Evolutionary conservation across 2,329 filamentous ascomycete species (phyloP).

Genomic region (Metarhizium album): DNA sequence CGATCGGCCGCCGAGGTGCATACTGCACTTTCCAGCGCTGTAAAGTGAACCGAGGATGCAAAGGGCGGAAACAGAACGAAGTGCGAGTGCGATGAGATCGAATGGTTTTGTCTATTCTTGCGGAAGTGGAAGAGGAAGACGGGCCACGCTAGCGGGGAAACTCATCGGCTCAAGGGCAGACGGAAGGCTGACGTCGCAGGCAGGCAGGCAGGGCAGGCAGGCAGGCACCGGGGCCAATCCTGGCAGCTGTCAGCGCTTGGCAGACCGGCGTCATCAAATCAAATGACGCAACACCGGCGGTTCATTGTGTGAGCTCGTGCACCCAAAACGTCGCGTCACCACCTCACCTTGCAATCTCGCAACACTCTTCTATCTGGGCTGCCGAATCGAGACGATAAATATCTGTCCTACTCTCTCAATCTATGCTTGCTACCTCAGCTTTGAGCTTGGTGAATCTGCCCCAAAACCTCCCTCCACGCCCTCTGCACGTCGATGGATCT

Average conservation of each 20-base stretch:
- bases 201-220: too few relatives aligned
- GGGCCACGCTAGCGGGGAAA: not conserved
- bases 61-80: not conserved
- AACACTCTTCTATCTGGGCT: too few relatives aligned
- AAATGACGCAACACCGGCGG: too few relatives aligned
- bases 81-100: not conserved
- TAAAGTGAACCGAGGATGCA: not conserved
- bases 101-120: not conserved
- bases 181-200: too few relatives aligned
- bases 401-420: not conserved
- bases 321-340: too few relatives aligned
- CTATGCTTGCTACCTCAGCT: not conserved
- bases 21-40: not conserved
- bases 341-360: too few relatives aligned
- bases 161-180: not conserved
- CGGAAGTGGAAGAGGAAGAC: not conserved
- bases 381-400: too few relatives aligned
- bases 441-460: constrained; percentile 15
- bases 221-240: too few relatives aligned
- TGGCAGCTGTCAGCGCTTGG: too few relatives aligned
- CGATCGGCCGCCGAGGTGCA: not conserved
- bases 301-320: too few relatives aligned
- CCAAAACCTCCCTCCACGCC: constrained; percentile 26
- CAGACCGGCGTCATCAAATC: too few relatives aligned
- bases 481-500: constrained; percentile 35